Conservation (phyloP, 371 early-diverging fungal genomes). For the Batrachochytrium dendrobatidis region DNA sequence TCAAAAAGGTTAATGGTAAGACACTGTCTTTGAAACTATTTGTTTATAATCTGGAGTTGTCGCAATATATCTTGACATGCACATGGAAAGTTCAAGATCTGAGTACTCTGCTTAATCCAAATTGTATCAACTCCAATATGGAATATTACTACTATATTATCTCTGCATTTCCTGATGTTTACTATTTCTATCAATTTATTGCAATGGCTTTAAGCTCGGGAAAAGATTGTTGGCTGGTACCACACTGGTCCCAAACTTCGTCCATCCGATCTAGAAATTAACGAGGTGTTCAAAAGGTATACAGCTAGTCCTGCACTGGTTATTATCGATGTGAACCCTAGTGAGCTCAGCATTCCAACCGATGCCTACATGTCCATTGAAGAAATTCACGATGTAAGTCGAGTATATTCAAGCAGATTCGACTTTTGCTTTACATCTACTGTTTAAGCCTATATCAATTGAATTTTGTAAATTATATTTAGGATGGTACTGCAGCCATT, state of each 20-base stretch:
- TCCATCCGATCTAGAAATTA: conserved; percentile 96
- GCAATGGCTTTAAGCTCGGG: conserved; percentile 85
- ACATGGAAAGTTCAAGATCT: background rate
- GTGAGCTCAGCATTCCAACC: conserved; percentile 87
- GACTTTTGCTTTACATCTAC: background rate
- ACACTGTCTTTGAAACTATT: background rate
- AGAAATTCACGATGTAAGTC: conserved; percentile 78
- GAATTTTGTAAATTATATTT: conserved; percentile 1
- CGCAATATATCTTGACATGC: conserved; percentile 2
- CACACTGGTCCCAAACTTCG: conserved; percentile 98
- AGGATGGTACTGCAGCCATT: conserved; percentile 93
- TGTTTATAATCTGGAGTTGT: conserved; percentile 1
- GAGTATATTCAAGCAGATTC: background rate
- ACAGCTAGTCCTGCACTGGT: conserved; percentile 92
- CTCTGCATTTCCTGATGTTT: conserved; percentile 5
- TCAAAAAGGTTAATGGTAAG: conserved; percentile 97
- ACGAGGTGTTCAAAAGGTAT: conserved; percentile 93
- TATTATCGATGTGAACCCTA: conserved; percentile 89
- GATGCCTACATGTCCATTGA: conserved; percentile 93
- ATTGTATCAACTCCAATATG: too few relatives aligned
- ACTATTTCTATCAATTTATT: background rate
- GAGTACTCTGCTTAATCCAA: too few relatives aligned
- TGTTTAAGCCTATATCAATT: background rate
- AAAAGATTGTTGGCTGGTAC: conserved; percentile 99
- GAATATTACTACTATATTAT: background rate